These are phyloP conservation scores for Yamadazyma atmosphaerica DNA, from an alignment of 1,139 yeast genomes.

Conservation along the genomic window DNA sequence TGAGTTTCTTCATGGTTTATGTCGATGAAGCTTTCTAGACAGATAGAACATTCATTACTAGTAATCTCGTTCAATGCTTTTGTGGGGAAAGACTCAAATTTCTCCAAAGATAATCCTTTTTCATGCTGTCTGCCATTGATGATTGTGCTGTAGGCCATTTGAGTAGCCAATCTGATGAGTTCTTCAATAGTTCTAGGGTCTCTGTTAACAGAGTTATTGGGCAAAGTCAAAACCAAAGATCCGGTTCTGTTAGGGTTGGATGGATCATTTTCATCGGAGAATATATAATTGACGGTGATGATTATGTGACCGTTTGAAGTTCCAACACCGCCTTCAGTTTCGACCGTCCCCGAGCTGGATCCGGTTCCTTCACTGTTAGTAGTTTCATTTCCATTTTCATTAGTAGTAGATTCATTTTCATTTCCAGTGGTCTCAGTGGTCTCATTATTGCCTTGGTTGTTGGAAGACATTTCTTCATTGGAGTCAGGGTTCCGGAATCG, in stretches of 20 bases:
- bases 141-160: conserved; percentile 65
- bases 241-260: conserved; percentile 49
- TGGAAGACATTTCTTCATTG: no score
- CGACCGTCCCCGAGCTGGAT: conserved; percentile 2
- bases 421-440: not conserved
- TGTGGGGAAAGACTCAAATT: conserved; percentile 50
- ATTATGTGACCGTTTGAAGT: conserved; percentile 37
- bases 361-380: not conserved
- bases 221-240: conserved; percentile 59
- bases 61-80: conserved; percentile 28
- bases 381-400: not conserved
- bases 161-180: conserved; percentile 65
- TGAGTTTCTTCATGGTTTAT: not conserved
- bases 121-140: conserved; percentile 40
- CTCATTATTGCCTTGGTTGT: not conserved
- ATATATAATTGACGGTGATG: conserved; percentile 47
- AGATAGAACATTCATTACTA: conserved; percentile 58
- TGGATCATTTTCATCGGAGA: conserved; percentile 45
- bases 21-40: conserved; percentile 56
- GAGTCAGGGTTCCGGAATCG: not conserved
- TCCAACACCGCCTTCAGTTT: conserved; percentile 9
- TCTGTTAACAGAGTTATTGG: conserved; percentile 59
- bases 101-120: conserved; percentile 52
- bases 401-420: conserved; percentile 1
- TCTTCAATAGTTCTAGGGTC: conserved; percentile 55